phyloP scores from a whole-genome alignment of 768 basidiomycete genomes.

The Termitomyces sp. region DNA sequence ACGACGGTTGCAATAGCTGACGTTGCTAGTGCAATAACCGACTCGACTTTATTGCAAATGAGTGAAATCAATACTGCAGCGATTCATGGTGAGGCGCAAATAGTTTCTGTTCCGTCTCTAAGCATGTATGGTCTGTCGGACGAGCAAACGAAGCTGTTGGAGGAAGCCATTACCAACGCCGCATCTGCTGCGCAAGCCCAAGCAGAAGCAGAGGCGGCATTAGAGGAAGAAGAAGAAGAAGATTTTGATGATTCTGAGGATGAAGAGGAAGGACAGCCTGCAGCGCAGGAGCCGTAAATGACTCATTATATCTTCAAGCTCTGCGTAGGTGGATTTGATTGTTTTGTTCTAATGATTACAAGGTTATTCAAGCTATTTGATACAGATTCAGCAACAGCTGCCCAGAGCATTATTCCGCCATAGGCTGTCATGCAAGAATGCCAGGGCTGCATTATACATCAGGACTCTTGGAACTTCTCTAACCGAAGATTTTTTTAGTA shows the following conservation, averaged over 20 bases:
- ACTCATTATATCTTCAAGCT: background rate
- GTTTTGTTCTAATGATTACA: conserved; percentile 9
- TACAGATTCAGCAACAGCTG: conserved; percentile 5
- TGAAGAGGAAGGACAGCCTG: conserved; percentile 29
- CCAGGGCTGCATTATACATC: background rate
- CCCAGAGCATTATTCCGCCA: background rate
- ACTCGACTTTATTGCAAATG: background rate
- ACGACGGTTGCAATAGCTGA: background rate
- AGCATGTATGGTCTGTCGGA: conserved; percentile 70
- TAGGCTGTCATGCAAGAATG: background rate
- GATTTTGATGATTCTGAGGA: conserved; percentile 41
- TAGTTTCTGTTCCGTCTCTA: conserved; percentile 31
- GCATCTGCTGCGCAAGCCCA: conserved; percentile 72
- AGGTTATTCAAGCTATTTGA: conserved; percentile 8
- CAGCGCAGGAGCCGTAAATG: conserved; percentile 14
- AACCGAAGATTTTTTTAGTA: background rate
- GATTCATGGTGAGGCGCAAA: conserved; percentile 8
- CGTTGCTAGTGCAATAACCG: background rate
- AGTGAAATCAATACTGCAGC: background rate
- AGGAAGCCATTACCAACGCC: conserved; percentile 70
- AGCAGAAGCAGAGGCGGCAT: conserved; percentile 71
- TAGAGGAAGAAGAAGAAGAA: conserved; percentile 67
- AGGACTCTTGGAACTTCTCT: background rate
- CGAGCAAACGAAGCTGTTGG: conserved; percentile 63
- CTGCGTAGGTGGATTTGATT: conserved; percentile 1